Evolutionary conservation across 2,329 filamentous ascomycete genomes (phyloP), one percentile per base, ranked within the genome.

Genomic region (Xylaria sp.): DNA sequence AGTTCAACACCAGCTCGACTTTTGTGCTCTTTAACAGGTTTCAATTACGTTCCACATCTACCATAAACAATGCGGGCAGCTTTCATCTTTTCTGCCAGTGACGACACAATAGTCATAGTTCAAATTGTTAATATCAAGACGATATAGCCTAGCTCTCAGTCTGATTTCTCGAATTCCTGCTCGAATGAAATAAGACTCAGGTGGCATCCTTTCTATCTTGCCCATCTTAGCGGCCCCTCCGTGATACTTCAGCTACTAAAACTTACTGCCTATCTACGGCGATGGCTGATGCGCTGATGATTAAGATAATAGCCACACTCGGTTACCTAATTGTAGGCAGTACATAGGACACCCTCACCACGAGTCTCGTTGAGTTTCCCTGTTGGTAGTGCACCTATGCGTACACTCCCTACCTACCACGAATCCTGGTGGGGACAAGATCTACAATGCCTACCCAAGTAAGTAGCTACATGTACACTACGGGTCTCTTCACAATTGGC

Each of bases 401-500:
- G 12, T 42, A 42, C 39, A 17, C 19, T 24, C 4, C 45, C 45
- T 50, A 11, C 19, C 39, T 47, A 19, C 42, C 42, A 47, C 42
- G 24, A 45, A 39, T 61, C 53, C 21, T 55, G 58, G 58, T 63
- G 67, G 64, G 19, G 60, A 61, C 36, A 36, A n/a, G 64, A 69
- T 67, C 64, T 61, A 63, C 48, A 53, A 54, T 47, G 54, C 63
- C 59, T 60, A 39, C 51, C 24, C n/a, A 50, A 14, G 24, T 24
- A 50, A 21, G 24, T 60, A 51, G 42, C 11, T 30, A 30, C 21
- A 30, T n/a, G 48, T 51, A 51, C 19, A 30, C 21, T 11, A 51
- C 19, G 48, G 48, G 48, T 51, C 11, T 48, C 19, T 27, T 47
- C 4, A 57, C 14, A 60, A 45, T 58, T 42, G 45, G 50, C 57